Evolutionary conservation across 140 eudicot genomes (phyloP).

Genomic region (Anethum foeniculum): DNA sequence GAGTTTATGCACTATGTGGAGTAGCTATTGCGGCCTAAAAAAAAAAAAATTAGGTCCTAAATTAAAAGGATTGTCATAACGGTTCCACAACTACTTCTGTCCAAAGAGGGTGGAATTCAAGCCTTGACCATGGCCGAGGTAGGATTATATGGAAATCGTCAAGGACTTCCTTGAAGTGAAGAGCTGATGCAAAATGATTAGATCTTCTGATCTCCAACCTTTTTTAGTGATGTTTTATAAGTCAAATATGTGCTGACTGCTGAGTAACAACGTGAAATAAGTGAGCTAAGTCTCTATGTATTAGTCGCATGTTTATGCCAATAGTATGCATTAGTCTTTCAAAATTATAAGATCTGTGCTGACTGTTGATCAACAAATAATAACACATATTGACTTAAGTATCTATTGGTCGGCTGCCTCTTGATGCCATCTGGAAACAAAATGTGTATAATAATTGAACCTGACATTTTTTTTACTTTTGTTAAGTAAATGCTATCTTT

Average conservation of each 20-base stretch:
- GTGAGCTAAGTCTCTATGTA: background rate
- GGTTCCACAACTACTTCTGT: background rate
- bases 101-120: background rate
- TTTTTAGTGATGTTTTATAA: background rate
- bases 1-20: background rate
- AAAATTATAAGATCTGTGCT: background rate
- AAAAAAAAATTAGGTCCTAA: background rate
- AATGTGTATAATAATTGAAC: background rate
- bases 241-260: background rate
- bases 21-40: background rate
- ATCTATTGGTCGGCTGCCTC: background rate
- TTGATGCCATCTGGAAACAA: background rate
- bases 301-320: background rate
- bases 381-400: background rate
- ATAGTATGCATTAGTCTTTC: background rate
- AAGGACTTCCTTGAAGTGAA: background rate
- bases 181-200: background rate
- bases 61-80: background rate
- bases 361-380: background rate
- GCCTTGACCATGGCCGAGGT: background rate
- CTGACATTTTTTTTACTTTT: background rate
- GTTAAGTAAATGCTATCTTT: background rate
- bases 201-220: background rate
- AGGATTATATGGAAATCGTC: background rate
- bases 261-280: background rate